Base-by-base conservation (phyloP, 1,284 basidiomycete genomes). In the Psilocybe mexicana region DNA sequence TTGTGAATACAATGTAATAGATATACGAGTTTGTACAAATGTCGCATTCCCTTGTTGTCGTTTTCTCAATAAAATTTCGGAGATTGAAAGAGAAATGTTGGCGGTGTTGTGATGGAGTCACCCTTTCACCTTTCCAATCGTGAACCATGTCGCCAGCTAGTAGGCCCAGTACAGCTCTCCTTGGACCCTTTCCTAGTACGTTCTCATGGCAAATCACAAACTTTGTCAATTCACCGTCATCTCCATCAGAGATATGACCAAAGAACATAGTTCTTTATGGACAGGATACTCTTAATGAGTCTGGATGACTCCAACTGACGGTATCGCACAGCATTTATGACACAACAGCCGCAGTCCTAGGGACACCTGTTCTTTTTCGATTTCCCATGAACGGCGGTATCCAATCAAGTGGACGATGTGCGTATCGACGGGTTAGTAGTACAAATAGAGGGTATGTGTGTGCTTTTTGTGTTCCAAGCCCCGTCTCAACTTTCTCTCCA, bases 241-340 rank as follows among this genome's bases (percentile, higher is more conserved):
- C 25, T 26, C 35, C n/a, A 25, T 24, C 23, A 14, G 33, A 23
- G 26, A 24, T 12, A 28, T 23, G 12, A 45, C 18, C 45, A 40
- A n/a, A 40, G 38, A 40, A 40, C 38, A 40, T 11, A 14, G 38
- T 40, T 40, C 38, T 40, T 40, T 40, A 12, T 40, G 7, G 6
- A 36, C 35, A 12, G 7, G 12, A 36, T 28, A 4, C 12, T 36
- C 43, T 38, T 12, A 35, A 46, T 45, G 18, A 54, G 52, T 46
- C 52, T 45, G 18, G 14, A 18, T 18, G 18, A 18, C 18, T 18
- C 55, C 36, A 56, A 5, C 7, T 56, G 55, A 56, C 49, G 2
- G 44, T 25, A 14, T 14, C 4, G 42, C 55, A 56, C 55, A 56
- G 55, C 55, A 56, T 56, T 51, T 23, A 11, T 50, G 46, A 50